Base-by-base conservation (phyloP, 1,139 yeast species). In the Schwanniomyces etchellsii region DNA sequence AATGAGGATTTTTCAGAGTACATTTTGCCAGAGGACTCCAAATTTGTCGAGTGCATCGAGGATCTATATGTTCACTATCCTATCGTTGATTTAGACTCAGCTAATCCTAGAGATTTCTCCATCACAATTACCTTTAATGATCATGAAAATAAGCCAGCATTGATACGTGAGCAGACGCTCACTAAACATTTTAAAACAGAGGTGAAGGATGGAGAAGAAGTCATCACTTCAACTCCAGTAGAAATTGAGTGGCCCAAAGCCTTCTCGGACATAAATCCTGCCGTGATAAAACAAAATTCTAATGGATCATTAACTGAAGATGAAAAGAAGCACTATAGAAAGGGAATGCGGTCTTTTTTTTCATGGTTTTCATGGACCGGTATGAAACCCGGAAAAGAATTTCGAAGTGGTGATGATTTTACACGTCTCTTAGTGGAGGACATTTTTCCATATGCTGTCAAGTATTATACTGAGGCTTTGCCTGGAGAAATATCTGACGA, bases 281-380 rank as follows among this genome's bases (percentile, higher is more conserved):
- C 42, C 2, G 35, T 49, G 21, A 65, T 80, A 32, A 63, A 64
- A 32, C 52, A 48, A 26, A 48, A 44, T 26, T 49, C 48, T 28
- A 56, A 52, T 4, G 49, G 48, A 13, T 64, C 64, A n/a, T 56
- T 60, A 43, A 42, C 66, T 4, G 43, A 57, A 20, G 74, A 70
- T 12, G 80, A 78, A 27, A 80, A 80, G 50, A 76, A 71, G 43
- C 60, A 62, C 29, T 81, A 81, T 47, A 59, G 88, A 35, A 46
- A 64, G 17, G 88, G 88, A 3, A 80, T 80, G 86, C 77, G 77
- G 46, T 75, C 85, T 4, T 74, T 81, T 44, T 81, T 81, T 51
- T 75, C 85, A 3, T 81, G 82, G 76, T 81, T 81, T 45, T 58
- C 61, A 28, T 81, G 91, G 91, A 80, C 89, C 0, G 91, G 89